A percentile compares a stretch with the other conserved stretches of the same genome.
Conservation (phyloP, 139 green algal genomes). For the Microglena sp. region DNA sequence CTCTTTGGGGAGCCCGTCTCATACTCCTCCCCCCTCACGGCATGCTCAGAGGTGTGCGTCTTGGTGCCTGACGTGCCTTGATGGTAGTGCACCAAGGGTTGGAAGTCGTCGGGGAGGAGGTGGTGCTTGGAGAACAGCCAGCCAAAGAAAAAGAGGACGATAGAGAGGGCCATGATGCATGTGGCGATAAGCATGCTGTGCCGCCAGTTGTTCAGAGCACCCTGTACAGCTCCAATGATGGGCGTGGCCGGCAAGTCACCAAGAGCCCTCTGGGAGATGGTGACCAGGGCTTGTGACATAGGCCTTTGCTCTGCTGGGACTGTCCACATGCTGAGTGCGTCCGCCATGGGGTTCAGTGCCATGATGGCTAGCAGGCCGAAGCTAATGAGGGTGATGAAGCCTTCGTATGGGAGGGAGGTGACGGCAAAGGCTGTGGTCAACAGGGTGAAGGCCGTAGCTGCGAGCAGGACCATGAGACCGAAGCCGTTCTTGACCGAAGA, state of each 20-base stretch:
- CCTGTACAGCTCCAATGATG: background rate
- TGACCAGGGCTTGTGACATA: constrained; percentile 5
- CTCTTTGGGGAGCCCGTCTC: no score
- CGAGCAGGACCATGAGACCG: background rate
- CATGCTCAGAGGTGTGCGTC: no score
- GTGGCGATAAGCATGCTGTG: no score
- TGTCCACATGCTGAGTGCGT: constrained; percentile 8
- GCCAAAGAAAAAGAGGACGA: no score
- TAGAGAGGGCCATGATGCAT: no score
- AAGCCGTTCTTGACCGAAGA: constrained; percentile 7
- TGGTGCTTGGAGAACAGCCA: no score
- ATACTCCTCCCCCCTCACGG: no score
- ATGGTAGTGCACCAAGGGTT: no score
- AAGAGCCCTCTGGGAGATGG: constrained; percentile 2
- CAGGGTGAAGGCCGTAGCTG: background rate
- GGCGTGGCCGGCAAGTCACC: background rate
- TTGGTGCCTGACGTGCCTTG: no score
- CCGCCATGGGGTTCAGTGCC: background rate
- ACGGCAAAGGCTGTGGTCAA: constrained; percentile 3
- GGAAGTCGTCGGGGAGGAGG: no score
- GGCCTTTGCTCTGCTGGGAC: background rate
- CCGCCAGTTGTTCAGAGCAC: constrained; percentile 4
- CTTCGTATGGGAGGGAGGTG: background rate
- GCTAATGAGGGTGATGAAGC: background rate
- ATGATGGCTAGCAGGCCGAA: background rate